A percentile compares a stretch with the other conserved stretches of the same genome.
These are phyloP conservation scores for Tetracladium setigerum DNA, from an alignment of 495 filamentous ascomycete species.

Conservation along the genomic window DNA sequence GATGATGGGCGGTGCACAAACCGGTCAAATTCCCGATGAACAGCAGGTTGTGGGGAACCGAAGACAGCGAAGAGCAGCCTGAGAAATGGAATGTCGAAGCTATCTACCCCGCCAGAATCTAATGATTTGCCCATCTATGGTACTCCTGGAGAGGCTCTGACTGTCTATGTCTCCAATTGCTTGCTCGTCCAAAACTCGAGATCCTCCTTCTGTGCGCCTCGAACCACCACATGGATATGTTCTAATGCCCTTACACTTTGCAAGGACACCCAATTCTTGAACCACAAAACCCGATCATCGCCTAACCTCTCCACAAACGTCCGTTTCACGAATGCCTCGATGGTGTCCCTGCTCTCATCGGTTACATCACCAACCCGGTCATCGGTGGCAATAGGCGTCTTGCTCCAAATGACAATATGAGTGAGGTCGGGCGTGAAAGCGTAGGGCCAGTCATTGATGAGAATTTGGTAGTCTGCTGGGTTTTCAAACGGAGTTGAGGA, in stretches of 20 bases:
- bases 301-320: conserved; percentile 58
- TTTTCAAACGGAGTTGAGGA: conserved; percentile 60
- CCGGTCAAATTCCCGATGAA: conserved; percentile 26
- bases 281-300: conserved; percentile 68
- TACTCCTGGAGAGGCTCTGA: too few relatives aligned
- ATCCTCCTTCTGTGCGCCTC: conserved; percentile 14
- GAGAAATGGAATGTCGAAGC: neutral
- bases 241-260: conserved; percentile 82
- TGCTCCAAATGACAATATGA: conserved; percentile 66
- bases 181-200: conserved; percentile 19
- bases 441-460: conserved; percentile 92
- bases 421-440: conserved; percentile 61
- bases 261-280: conserved; percentile 87
- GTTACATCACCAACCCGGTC: conserved; percentile 65
- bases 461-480: conserved; percentile 62
- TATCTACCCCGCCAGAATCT: too few relatives aligned
- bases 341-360: conserved; percentile 48
- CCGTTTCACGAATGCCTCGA: conserved; percentile 58
- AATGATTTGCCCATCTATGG: too few relatives aligned
- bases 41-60: conserved; percentile 36
- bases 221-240: conserved; percentile 53
- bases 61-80: conserved; percentile 33
- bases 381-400: conserved; percentile 49
- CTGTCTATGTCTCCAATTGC: neutral
- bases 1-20: conserved; percentile 43